Evolutionary conservation across 441 rosid species (phyloP).

Genomic region (Croton laevigatus): DNA sequence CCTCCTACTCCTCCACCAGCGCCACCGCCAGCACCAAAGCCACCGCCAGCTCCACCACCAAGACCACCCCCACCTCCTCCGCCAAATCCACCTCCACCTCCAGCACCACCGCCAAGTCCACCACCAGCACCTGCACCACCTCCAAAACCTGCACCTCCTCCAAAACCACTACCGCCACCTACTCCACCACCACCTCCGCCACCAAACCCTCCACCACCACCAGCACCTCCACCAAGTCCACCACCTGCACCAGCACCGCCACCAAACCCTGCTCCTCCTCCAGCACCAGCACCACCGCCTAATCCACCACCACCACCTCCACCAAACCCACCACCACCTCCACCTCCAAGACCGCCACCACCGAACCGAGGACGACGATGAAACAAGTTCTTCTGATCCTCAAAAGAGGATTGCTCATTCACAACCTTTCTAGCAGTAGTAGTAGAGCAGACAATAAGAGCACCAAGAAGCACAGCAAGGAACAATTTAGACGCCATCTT

Average conservation of each 20-base stretch:
- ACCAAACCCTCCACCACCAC: constrained; percentile 8
- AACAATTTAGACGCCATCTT: constrained; percentile 32
- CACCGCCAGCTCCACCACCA: constrained; percentile 16
- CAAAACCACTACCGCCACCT: constrained; percentile 11
- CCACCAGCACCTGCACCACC: constrained; percentile 12
- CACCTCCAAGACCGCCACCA: constrained; percentile 10
- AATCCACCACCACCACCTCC: constrained; percentile 1
- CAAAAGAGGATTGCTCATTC: constrained; percentile 24
- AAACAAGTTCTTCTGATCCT: constrained; percentile 35
- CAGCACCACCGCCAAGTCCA: constrained; percentile 11
- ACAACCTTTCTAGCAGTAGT: constrained; percentile 30
- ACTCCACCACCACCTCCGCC: constrained; percentile 22
- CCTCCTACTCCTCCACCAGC: constrained; percentile 33
- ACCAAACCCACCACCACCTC: constrained; percentile 13
- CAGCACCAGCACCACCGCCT: constrained; percentile 9
- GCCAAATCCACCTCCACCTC: constrained; percentile 2
- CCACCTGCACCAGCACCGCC: constrained; percentile 3
- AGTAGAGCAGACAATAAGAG: constrained; percentile 25
- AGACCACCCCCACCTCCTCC: constrained; percentile 9
- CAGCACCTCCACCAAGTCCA: constrained; percentile 6
- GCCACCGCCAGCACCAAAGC: constrained; percentile 19
- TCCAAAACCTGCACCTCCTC: constrained; percentile 14
- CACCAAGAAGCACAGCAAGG: constrained; percentile 31
- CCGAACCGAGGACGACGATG: constrained; percentile 21
- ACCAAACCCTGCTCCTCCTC: constrained; percentile 5